phyloP scores from a whole-genome alignment of 306 rosid genomes.

The Spatholobus suberectus region DNA sequence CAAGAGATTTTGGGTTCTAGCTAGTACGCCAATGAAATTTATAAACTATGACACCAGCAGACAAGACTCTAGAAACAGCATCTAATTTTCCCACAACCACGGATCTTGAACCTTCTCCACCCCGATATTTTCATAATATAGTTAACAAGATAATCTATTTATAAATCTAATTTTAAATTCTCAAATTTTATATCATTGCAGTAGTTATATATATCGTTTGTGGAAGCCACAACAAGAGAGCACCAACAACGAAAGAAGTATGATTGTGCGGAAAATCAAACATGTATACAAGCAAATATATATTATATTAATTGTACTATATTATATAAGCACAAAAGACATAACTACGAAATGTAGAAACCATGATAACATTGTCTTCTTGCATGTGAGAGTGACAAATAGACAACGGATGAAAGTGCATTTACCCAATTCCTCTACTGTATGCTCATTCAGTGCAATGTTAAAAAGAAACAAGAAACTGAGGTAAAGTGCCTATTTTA shows the following conservation, averaged over 20 bases:
- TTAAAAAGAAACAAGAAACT: not conserved
- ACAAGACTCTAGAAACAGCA: conserved; percentile 29
- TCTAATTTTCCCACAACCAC: conserved; percentile 26
- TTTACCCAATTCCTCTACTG: conserved; percentile 34
- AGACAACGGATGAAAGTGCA: conserved; percentile 28
- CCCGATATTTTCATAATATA: not conserved
- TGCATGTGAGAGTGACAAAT: conserved; percentile 44
- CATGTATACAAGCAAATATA: not conserved
- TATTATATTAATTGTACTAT: conserved; percentile 23
- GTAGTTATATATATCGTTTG: not conserved
- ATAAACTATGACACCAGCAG: conserved; percentile 22
- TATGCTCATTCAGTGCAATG: conserved; percentile 18
- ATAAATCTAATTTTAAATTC: conserved; percentile 3
- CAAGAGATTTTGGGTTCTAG: conserved; percentile 29
- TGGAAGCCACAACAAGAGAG: conserved; percentile 38
- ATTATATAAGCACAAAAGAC: not conserved
- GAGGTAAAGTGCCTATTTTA: conserved; percentile 7
- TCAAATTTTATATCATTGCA: not conserved
- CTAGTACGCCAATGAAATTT: not conserved
- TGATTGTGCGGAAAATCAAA: conserved; percentile 44
- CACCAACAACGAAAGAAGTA: conserved; percentile 40
- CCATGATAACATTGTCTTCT: conserved; percentile 42
- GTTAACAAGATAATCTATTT: not conserved
- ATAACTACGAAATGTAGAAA: conserved; percentile 32
- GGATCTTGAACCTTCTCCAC: conserved; percentile 2